These are phyloP conservation scores for Russula vinacea DNA, from an alignment of 768 basidiomycete species.

Conservation along the genomic window DNA sequence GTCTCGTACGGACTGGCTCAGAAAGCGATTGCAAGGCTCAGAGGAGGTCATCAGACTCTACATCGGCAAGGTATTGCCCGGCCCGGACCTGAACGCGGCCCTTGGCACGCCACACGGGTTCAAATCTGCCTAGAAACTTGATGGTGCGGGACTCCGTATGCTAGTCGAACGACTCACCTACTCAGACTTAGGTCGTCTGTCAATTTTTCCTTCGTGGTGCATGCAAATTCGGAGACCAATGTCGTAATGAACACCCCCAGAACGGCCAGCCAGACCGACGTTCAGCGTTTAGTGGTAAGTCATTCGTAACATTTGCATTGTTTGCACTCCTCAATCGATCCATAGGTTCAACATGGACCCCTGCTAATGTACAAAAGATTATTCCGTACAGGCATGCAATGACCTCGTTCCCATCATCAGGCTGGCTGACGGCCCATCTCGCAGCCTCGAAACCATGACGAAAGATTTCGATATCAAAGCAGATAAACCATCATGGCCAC, in stretches of 20 bases:
- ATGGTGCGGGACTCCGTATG: conserved; percentile 14
- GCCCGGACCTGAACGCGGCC: not conserved
- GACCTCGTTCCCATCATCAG: not conserved
- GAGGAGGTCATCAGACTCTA: conserved; percentile 15
- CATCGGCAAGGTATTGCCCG: not conserved
- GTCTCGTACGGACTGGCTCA: conserved; percentile 56
- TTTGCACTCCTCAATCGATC: conserved; percentile 25
- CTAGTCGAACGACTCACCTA: not conserved
- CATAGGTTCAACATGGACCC: conserved; percentile 24
- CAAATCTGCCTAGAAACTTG: not conserved
- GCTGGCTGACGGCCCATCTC: not conserved
- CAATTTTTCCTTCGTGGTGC: conserved; percentile 56
- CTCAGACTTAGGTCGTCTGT: conserved; percentile 47
- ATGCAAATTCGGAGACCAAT: conserved; percentile 60
- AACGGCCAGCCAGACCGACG: conserved; percentile 33
- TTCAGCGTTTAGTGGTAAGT: conserved; percentile 49
- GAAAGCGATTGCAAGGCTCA: conserved; percentile 42
- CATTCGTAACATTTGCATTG: conserved; percentile 13
- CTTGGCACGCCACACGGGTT: not conserved
- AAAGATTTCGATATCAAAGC: conserved; percentile 46
- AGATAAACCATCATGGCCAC: conserved; percentile 77
- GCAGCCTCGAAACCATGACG: conserved; percentile 56
- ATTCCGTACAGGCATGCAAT: conserved; percentile 24
- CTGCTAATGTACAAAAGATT: conserved; percentile 16
- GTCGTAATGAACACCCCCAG: conserved; percentile 59